Evolutionary conservation across 495 filamentous ascomycete species (phyloP), one percentile per base, ranked within the genome.

Genomic region (Aspergillus taichungensis): DNA sequence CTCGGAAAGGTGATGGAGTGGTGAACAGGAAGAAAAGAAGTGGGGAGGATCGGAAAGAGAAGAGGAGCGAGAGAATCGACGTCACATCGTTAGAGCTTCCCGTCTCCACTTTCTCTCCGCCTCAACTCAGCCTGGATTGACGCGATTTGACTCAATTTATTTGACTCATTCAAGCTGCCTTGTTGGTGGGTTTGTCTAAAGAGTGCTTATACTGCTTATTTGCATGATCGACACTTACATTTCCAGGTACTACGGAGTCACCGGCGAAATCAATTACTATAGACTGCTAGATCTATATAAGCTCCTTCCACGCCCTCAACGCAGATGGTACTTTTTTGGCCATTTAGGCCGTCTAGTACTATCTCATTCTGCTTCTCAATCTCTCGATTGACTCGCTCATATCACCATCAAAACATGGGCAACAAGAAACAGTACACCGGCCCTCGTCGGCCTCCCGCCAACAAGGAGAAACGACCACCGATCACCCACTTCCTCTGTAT

Each of bases 401-500:
- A 34, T 14, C 38, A 39, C 10, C 40, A 3, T 37, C 30, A 47
- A 10, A 36, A 33, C 41, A 56, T 55, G 49, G 42, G 45, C 11
- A 28, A 38, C 42, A 12, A 11, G 8, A 30, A 35, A 42, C 40
- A 34, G 11, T 33, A 12, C n/a, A 11, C 40, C 1, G 8, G 13
- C 32, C 8, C n/a, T 12, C 37, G 34, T 14, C 43, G 13, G 13
- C 31, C 6, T 9, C 32, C 37, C 28, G 36, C 31, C 41, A 53
- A 46, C 34, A 40, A 47, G 27, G 50, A 57, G 35, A 67, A 66
- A 53, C 47, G 50, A 12, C 68, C 72, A 12, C 68, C 65, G 12
- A 73, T 85, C n/a, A 95, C 90, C 0, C 90, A 95, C 61, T 95
- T 95, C 60, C 78, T 95, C 32, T 91, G 85, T 63, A 62, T 95